Conservation (phyloP, 2,329 filamentous ascomycete species). For the Sarocladium strictum region DNA sequence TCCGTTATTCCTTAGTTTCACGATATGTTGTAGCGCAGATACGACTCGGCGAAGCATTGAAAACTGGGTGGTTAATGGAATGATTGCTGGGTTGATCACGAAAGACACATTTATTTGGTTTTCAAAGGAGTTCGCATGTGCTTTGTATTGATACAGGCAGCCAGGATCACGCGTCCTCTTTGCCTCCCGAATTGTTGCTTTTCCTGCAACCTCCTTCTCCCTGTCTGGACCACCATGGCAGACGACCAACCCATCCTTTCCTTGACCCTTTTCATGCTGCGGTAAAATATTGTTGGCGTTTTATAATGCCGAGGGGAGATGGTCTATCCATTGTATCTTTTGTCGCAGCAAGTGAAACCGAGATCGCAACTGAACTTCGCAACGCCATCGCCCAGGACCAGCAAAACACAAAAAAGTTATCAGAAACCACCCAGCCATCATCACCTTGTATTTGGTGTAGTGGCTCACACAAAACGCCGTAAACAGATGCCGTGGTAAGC, state of each 20-base stretch:
- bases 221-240: not conserved
- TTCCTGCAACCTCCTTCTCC: not conserved
- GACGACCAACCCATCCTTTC: not conserved
- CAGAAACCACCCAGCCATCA: not conserved
- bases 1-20: too few relatives aligned
- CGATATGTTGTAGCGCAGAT: too few relatives aligned
- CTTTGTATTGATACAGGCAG: slow-evolving; percentile 9
- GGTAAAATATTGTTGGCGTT: slow-evolving; percentile 15
- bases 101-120: too few relatives aligned
- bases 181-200: not conserved
- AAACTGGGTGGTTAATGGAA: too few relatives aligned
- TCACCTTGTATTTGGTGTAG: not conserved
- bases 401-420: not conserved
- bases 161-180: slow-evolving; percentile 9
- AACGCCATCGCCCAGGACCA: slow-evolving; percentile 6
- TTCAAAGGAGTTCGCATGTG: not conserved
- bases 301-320: slow-evolving; percentile 43
- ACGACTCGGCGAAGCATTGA: too few relatives aligned
- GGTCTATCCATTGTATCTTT: slow-evolving; percentile 30
- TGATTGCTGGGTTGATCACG: too few relatives aligned
- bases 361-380: not conserved
- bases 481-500: not conserved
- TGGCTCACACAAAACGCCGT: not conserved
- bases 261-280: slow-evolving; percentile 6
- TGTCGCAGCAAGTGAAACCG: not conserved